Evolutionary conservation across 306 rosid species (phyloP), one percentile per base, ranked within the genome.

Genomic region (Corylus heterophylla): DNA sequence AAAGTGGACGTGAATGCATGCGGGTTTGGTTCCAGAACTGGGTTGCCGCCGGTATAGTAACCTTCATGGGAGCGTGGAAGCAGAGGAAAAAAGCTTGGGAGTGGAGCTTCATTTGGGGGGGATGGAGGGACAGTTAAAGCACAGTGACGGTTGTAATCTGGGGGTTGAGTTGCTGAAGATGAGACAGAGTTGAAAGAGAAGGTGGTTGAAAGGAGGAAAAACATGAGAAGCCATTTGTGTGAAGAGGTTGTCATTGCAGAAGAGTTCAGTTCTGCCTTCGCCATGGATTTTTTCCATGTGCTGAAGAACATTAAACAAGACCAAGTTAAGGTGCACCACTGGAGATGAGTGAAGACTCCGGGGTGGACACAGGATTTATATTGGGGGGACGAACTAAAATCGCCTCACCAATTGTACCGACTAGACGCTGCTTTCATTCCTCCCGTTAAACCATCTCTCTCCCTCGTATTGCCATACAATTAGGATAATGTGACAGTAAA

Each of bases 141-240:
- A 73, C 96, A 89, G 42, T 81, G 86, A 10, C 82, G 84, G n/a
- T 81, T 51, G 74, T 82, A 87, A 12, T 42, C 1, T 0, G 80
- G 25, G 79, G 54, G 12, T 52, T 29, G 44, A 49, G 86, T 69
- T 51, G 81, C 77, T 71, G 12, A 63, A n/a, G 87, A 75, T 4
- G 75, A 52, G 79, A 78, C 12, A 81, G 11, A 71, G 69, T 54
- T 77, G 71, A 76, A 31, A 71, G 59, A 55, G n/a, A 74, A 55
- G 78, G 52, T 4, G n/a, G 42, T 54, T 70, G 68, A 66, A 48
- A 76, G 67, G n/a, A 78, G 69, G 80, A 80, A 64, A 79, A 76
- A 37, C 9, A 62, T 59, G 49, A 69, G 74, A 63, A 82, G 84
- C 55, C 55, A 45, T 71, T 12, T 66, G 9, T 39, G 71, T 8